These are phyloP conservation scores for Pseudogymnoascus sp. DNA, from an alignment of 2,329 filamentous ascomycete genomes.

Conservation along the genomic window DNA sequence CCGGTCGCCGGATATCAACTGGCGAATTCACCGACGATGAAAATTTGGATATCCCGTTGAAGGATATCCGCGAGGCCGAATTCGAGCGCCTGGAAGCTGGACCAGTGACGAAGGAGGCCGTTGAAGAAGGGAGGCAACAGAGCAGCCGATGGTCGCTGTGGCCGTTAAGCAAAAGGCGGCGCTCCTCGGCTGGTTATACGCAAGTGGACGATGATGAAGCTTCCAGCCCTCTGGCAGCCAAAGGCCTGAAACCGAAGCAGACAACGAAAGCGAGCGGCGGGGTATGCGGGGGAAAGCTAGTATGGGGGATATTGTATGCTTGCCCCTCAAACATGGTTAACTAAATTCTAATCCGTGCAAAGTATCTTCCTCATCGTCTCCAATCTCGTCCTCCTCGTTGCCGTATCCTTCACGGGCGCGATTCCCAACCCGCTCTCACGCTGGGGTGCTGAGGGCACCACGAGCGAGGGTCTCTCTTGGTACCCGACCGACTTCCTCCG, in stretches of 20 bases:
- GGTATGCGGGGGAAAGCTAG: conserved; percentile 11
- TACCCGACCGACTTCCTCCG: conserved; percentile 46
- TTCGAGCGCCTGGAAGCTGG: not conserved
- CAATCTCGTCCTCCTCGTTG: conserved; percentile 29
- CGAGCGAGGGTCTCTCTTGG: conserved; percentile 35
- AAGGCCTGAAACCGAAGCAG: not conserved
- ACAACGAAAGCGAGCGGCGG: not conserved
- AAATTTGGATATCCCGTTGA: not conserved
- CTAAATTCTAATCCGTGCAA: conserved; percentile 13
- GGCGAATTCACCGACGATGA: conserved; percentile 2
- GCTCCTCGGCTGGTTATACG: not conserved
- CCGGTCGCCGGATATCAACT: not conserved
- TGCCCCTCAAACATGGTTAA: not conserved
- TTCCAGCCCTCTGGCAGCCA: not conserved
- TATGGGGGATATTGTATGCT: not conserved
- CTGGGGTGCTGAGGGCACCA: conserved; percentile 34
- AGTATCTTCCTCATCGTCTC: conserved; percentile 31
- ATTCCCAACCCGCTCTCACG: conserved; percentile 27
- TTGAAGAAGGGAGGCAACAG: not conserved
- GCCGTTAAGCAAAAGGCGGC: not conserved
- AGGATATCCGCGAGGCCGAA: conserved; percentile 1
- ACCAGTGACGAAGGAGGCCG: not conserved
- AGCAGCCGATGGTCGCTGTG: not conserved
- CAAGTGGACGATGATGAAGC: not conserved
- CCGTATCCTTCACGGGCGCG: conserved; percentile 27